Evolutionary conservation across 306 rosid genomes (phyloP), one percentile per base, ranked within the genome.

Genomic region (Rosa rugosa): DNA sequence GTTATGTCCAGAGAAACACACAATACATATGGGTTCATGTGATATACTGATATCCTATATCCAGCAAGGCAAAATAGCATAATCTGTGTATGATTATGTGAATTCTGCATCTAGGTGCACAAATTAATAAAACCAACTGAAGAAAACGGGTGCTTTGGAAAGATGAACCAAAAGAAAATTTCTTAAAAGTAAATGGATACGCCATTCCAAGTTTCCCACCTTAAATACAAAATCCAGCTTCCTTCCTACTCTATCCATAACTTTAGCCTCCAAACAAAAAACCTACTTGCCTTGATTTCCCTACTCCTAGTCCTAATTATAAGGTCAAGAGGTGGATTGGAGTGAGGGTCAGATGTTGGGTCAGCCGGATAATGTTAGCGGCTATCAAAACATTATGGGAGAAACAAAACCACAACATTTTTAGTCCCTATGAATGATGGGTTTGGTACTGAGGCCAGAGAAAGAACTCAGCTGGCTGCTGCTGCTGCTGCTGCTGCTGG

Each of bases 361-460:
- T 89, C 92, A 82, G 86, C 86, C 74, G 59, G 81, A 80, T 86
- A 78, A 50, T 82, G 89, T 84, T 89, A 85, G 89, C 85, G 56
- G 83, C 79, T 41, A 81, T 76, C 63, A 75, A 80, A 38, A 65
- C 70, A 65, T 65, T 71, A 80, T 60, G 70, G 63, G 77, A 41
- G 22, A 27, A 71, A 73, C 45, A 36, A 65, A 82, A 65, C 36
- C 13, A 50, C 45, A 45, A 70, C 7, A 1, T 6, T 77, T 63
- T 72, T 6, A 42, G 13, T 70, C 72, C 47, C 49, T 70, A 77
- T 89, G 84, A 91, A 72, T 88, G 27, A 75, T 88, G 89, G 6
- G 89, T 67, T 88, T 90, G 98, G 72, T 71, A 71, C 22, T 83
- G 92, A 80, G 98, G 98, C 98, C 99, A 96, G 10, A 90, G 75